Conservation (phyloP, 140 eudicot species). For the Stevia rebaudiana region DNA sequence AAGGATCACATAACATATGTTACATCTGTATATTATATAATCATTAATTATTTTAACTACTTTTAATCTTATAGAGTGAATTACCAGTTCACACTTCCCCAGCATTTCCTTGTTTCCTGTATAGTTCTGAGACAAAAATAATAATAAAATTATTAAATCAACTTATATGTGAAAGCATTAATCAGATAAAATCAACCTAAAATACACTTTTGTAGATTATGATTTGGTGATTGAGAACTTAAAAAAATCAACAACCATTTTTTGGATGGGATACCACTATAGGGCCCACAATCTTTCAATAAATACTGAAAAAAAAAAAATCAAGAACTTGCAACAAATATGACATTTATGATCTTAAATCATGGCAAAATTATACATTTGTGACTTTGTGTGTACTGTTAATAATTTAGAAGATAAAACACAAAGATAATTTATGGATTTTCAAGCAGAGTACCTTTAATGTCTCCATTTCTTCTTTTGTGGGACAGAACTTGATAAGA, state of each 20-base stretch:
- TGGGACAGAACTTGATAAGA: constrained; percentile 91
- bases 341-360: background rate
- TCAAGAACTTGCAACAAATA: constrained; percentile 2
- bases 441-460: constrained; percentile 48
- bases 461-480: constrained; percentile 96
- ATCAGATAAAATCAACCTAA: constrained; percentile 5
- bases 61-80: background rate
- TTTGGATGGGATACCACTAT: background rate
- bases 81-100: constrained; percentile 98
- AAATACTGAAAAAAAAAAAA: background rate
- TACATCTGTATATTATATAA: background rate
- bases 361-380: background rate
- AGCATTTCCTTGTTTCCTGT: constrained; percentile 89
- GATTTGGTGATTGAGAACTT: constrained; percentile 1
- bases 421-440: background rate
- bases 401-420: background rate
- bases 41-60: background rate
- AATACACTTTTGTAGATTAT: background rate
- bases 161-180: constrained; percentile 5
- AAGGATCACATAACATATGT: constrained; percentile 13
- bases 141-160: constrained; percentile 5
- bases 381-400: background rate
- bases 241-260: background rate
- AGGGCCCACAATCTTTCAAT: constrained; percentile 1
- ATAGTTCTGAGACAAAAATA: constrained; percentile 54